Conservation (phyloP, 169 alveolate genomes). For the Perkinsus marinus region DNA sequence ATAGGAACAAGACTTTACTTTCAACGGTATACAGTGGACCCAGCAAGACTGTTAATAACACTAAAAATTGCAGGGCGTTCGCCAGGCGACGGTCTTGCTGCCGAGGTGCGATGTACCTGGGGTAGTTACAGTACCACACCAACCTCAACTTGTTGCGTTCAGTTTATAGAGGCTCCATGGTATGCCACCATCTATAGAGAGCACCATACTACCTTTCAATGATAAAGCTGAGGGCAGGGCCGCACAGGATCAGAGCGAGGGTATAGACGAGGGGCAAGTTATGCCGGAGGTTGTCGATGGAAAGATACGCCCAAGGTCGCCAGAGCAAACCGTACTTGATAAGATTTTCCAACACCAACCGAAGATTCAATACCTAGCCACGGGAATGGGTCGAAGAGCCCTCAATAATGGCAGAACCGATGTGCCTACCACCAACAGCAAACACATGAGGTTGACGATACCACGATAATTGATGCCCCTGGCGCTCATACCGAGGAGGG, state of each 20-base stretch:
- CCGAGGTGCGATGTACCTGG: background rate
- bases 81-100: background rate
- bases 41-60: background rate
- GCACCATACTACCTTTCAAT: too few species aligned
- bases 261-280: constrained; percentile 7
- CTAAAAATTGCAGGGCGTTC: background rate
- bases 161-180: too few species aligned
- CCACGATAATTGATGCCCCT: background rate
- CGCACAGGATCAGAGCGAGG: constrained; percentile 1
- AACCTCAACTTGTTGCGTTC: too few species aligned
- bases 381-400: too few species aligned
- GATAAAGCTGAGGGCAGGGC: background rate
- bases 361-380: background rate
- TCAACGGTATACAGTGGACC: background rate
- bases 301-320: constrained; percentile 20
- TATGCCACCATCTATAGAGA: too few species aligned
- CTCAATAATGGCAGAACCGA: background rate
- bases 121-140: background rate
- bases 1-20: background rate
- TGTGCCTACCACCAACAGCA: background rate
- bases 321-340: constrained; percentile 33
- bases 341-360: constrained; percentile 36
- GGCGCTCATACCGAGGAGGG: background rate
- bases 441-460: background rate
- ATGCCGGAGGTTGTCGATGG: constrained; percentile 7